Evolutionary conservation across 148 eudicot genomes (phyloP).

Genomic region (Heliosperma pusillum): DNA sequence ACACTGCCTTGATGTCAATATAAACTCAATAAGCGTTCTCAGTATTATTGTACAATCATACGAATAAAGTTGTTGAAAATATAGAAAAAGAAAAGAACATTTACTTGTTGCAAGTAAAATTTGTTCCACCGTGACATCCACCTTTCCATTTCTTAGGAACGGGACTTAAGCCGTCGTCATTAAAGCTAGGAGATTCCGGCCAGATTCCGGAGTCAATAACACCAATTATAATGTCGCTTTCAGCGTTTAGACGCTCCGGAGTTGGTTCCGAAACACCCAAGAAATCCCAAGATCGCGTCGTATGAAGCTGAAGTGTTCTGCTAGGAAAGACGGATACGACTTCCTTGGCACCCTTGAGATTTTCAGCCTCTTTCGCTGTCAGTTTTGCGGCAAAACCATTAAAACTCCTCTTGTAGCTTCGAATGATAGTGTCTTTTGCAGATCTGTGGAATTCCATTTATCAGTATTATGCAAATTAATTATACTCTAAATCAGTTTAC

Average conservation of each 20-base stretch:
- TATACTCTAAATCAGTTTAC: too few species aligned
- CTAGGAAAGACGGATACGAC: constrained; percentile 53
- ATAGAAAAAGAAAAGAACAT: neutral
- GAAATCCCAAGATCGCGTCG: constrained; percentile 73
- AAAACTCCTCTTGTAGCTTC: constrained; percentile 38
- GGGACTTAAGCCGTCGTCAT: constrained; percentile 43
- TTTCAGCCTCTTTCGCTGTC: constrained; percentile 31
- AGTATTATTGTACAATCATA: too few species aligned
- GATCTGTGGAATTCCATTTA: neutral
- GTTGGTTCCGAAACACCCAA: constrained; percentile 34
- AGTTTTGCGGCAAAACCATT: constrained; percentile 42
- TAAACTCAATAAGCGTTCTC: too few species aligned
- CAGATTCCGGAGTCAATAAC: constrained; percentile 53
- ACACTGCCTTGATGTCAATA: too few species aligned
- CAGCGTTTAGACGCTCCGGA: constrained; percentile 4
- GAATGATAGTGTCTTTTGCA: constrained; percentile 21
- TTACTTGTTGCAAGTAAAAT: constrained; percentile 67
- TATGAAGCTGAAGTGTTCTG: constrained; percentile 36
- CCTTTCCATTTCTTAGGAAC: constrained; percentile 61
- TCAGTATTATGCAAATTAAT: too few species aligned
- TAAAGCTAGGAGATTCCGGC: constrained; percentile 54
- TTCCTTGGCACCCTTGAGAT: constrained; percentile 28
- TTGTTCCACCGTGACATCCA: constrained; percentile 28
- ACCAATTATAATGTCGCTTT: constrained; percentile 43
- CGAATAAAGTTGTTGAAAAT: too few species aligned